Base-by-base conservation (phyloP, 331 rosid species). In the Ulmus americana region DNA sequence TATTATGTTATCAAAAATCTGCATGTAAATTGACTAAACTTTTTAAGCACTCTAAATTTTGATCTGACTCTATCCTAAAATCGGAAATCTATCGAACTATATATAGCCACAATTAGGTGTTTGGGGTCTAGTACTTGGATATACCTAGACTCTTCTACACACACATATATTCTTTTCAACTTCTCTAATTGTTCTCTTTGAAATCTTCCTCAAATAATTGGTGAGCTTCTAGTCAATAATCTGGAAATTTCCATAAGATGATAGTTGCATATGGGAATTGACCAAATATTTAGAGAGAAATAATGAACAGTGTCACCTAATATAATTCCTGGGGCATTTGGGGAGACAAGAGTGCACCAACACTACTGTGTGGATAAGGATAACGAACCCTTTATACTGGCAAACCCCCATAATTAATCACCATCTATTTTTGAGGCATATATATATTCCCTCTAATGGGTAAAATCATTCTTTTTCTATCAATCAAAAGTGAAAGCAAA, bases 221-320 rank as follows among this genome's bases (percentile, higher is more conserved):
- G 35, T 2, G 35, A 28, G 35, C 35, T 2, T 28, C 4, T 28
- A 28, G 35, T 28, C 35, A 28, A 28, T 28, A 28, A 28, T 28
- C 35, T 2, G 35, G 35, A 48, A 12, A 2, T 48, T 12, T 11
- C 6, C 53, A 12, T 48, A 10, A 48, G 14, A 10, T 14, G 18
- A 11, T 16, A 48, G 53, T 48, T 41, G 65, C 65, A 61, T 61
- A 61, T 61, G 67, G 74, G 77, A 28, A 73, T 71, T 64, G 59
- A 69, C 11, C 39, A 4, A 28, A 28, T 28, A 28, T 10, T 50
- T 58, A 51, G 77, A 70, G 61, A 70, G 55, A 73, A 74, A 72
- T 69, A 64, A 83, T 73, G 81, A 73, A 70, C 67, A 75, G 81
- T 58, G 68, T 61, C 72, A 75, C 79, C 74, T 79, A 54, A 20